Conservation (phyloP, 2,329 filamentous ascomycete genomes). For the Botrytis squamosa region DNA sequence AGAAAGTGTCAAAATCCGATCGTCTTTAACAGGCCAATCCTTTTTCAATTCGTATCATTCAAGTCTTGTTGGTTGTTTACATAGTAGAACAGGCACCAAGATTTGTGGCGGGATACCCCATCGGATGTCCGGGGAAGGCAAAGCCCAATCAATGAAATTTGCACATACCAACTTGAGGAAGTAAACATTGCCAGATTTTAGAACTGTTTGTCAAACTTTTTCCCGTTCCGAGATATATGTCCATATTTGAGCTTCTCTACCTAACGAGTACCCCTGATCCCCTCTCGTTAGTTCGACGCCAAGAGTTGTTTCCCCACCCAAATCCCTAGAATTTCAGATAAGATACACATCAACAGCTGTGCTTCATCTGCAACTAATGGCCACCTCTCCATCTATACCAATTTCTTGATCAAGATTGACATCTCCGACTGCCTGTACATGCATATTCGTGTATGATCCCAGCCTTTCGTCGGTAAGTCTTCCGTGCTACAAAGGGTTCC, state of each 20-base stretch:
- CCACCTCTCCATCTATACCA: neutral
- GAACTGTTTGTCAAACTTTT: slow-evolving; percentile 22
- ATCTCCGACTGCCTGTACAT: neutral
- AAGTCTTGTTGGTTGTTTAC: neutral
- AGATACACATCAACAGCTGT: neutral
- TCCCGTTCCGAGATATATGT: slow-evolving; percentile 33
- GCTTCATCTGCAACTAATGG: neutral
- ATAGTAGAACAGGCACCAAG: neutral
- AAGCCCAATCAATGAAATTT: neutral
- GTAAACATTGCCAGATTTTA: neutral
- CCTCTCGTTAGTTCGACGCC: neutral
- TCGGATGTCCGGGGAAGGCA: slow-evolving; percentile 14
- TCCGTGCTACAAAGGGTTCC: neutral
- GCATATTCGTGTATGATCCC: neutral
- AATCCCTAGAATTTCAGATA: neutral
- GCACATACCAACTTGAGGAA: neutral
- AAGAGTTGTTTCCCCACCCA: neutral
- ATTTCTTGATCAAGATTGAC: neutral
- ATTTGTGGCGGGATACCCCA: slow-evolving; percentile 16
- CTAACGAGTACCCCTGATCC: neutral
- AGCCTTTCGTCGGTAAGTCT: neutral
- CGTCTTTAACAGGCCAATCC: neutral
- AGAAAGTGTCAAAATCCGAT: neutral
- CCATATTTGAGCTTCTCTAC: neutral
- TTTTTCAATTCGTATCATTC: neutral